Evolutionary conservation across 768 basidiomycete genomes (phyloP).

Genomic region (Tricholoma saponaceum): DNA sequence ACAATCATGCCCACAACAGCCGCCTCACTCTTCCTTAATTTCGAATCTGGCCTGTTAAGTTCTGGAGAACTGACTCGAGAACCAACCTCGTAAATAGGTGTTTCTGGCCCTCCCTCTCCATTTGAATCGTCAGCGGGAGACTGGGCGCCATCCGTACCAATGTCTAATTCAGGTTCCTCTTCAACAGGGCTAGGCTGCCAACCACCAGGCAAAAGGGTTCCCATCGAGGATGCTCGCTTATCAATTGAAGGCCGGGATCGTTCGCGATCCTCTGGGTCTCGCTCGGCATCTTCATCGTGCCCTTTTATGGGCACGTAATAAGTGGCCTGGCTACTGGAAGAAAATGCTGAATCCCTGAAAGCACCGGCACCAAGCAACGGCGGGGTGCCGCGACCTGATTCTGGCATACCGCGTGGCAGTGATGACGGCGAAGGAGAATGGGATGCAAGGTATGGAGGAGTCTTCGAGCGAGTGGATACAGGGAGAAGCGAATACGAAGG

Average conservation of each 20-base stretch:
- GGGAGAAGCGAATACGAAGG: conserved; percentile 23
- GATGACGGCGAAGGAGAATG: conserved; percentile 15
- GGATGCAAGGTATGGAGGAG: conserved; percentile 34
- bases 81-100: conserved; percentile 44
- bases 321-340: conserved; percentile 40
- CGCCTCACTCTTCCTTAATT: conserved; percentile 58
- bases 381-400: conserved; percentile 14
- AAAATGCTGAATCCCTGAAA: conserved; percentile 67
- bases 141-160: not conserved
- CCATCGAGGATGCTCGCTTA: conserved; percentile 22
- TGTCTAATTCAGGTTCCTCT: conserved; percentile 33
- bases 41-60: conserved; percentile 38
- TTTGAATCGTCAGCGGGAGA: conserved; percentile 19
- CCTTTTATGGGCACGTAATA: conserved; percentile 58
- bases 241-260: conserved; percentile 4
- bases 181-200: conserved; percentile 55
- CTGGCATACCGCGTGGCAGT: not conserved
- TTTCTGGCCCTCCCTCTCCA: conserved; percentile 19
- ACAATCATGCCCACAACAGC: conserved; percentile 52
- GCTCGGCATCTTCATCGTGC: conserved; percentile 36
- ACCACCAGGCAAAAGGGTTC: conserved; percentile 45
- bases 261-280: conserved; percentile 4
- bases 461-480: conserved; percentile 33
- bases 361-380: conserved; percentile 53
- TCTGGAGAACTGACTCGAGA: conserved; percentile 54